phyloP scores from a whole-genome alignment of 345 rosid genomes.

The Reutealis trisperma region DNA sequence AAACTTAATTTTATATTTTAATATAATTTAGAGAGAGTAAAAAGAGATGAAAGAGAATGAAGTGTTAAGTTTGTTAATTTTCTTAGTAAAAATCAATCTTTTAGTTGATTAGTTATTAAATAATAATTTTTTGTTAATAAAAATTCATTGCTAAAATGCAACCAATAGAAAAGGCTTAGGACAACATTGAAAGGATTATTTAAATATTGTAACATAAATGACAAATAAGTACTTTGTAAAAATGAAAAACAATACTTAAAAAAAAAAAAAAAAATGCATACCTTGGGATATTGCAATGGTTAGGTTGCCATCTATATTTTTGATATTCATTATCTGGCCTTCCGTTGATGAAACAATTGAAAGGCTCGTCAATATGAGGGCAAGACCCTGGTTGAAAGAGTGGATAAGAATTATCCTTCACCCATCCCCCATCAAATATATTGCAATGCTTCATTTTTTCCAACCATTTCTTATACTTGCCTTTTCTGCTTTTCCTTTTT shows the following conservation, averaged over 20 bases:
- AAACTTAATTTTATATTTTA: too few relatives aligned
- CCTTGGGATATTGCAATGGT: slow-evolving; percentile 45
- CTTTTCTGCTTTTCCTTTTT: slow-evolving; percentile 11
- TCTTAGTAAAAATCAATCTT: too few relatives aligned
- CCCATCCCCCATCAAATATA: slow-evolving; percentile 52
- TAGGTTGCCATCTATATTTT: slow-evolving; percentile 50
- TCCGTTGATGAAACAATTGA: slow-evolving; percentile 46
- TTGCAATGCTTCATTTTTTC: slow-evolving; percentile 30
- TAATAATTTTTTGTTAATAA: too few relatives aligned
- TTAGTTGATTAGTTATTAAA: too few relatives aligned
- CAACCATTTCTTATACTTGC: slow-evolving; percentile 17
- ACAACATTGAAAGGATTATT: too few relatives aligned
- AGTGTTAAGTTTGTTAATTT: too few relatives aligned
- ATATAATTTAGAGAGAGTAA: too few relatives aligned
- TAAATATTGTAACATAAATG: too few relatives aligned
- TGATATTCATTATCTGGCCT: slow-evolving; percentile 40
- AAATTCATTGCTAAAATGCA: too few relatives aligned
- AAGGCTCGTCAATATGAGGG: slow-evolving; percentile 47
- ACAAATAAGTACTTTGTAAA: too few relatives aligned
- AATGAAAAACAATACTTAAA: neutral
- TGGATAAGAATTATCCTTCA: slow-evolving; percentile 40
- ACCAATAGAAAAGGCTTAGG: too few relatives aligned
- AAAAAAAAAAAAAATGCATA: neutral
- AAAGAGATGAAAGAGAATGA: too few relatives aligned
- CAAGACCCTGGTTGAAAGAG: slow-evolving; percentile 44